These are phyloP conservation scores for Pseudopyrenochaeta lycopersici DNA, from an alignment of 2,329 filamentous ascomycete species.

Conservation along the genomic window DNA sequence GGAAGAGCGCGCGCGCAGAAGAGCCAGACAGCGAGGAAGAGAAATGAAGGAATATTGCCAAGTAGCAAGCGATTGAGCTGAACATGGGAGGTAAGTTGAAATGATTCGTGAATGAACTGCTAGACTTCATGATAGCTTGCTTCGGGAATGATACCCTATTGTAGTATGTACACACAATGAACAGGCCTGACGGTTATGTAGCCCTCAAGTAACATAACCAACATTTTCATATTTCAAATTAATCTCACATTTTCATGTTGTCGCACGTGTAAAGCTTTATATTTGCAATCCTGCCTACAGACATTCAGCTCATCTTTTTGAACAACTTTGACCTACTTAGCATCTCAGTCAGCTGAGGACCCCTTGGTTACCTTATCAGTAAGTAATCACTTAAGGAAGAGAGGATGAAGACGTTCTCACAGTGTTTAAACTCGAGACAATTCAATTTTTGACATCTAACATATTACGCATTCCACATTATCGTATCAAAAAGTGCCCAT, in stretches of 20 bases:
- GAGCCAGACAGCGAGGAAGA: slow-evolving; percentile 35
- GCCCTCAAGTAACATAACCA: background rate
- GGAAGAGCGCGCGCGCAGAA: slow-evolving; percentile 35
- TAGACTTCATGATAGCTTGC: background rate
- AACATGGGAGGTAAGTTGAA: background rate
- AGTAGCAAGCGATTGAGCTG: background rate
- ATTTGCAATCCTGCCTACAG: no score
- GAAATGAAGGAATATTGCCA: slow-evolving; percentile 12
- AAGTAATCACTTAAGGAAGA: no score
- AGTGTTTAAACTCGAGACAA: no score
- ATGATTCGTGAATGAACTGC: background rate
- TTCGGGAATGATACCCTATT: slow-evolving; percentile 9
- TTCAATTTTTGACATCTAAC: background rate
- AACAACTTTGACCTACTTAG: no score
- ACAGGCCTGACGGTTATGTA: background rate
- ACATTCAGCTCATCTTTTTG: no score
- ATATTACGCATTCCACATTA: slow-evolving; percentile 1
- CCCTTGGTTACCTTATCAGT: no score
- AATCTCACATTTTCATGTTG: no score
- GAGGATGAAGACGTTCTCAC: no score
- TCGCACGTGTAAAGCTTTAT: no score
- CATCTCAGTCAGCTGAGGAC: no score
- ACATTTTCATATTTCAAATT: no score
- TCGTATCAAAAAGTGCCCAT: slow-evolving; percentile 9
- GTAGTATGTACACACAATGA: background rate